Evolutionary conservation across 371 early-diverging fungal genomes (phyloP).

Genomic region (Umbelopsis sp.): DNA sequence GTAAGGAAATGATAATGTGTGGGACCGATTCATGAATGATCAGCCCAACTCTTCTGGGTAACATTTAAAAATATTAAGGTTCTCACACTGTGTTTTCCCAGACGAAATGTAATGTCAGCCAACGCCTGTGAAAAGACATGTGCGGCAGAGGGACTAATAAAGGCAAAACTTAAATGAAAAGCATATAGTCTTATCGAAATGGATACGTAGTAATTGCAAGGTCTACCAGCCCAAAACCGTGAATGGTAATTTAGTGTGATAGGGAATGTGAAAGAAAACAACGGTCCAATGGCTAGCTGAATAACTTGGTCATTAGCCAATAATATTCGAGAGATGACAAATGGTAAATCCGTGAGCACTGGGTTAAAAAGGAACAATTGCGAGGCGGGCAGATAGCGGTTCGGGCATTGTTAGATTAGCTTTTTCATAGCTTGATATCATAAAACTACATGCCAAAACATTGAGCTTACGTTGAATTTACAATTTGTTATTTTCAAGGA

Average conservation of each 20-base stretch:
- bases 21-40: no score
- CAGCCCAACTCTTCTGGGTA: no score
- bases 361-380: background rate
- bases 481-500: background rate
- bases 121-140: slow-evolving; percentile 1
- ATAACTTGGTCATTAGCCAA: background rate
- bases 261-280: background rate
- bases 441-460: background rate
- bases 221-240: background rate
- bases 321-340: slow-evolving; percentile 14
- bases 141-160: no score
- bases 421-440: background rate
- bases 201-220: background rate
- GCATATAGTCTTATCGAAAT: background rate
- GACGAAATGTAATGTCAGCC: background rate
- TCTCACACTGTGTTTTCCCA: no score
- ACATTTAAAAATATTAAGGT: no score
- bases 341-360: slow-evolving; percentile 7
- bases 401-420: background rate
- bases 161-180: no score
- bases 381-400: slow-evolving; percentile 14
- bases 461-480: background rate
- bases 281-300: background rate
- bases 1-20: no score
- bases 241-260: slow-evolving; percentile 5